Base-by-base conservation (phyloP, 2,329 filamentous ascomycete genomes). In the Aspergillus novoparasiticus region DNA sequence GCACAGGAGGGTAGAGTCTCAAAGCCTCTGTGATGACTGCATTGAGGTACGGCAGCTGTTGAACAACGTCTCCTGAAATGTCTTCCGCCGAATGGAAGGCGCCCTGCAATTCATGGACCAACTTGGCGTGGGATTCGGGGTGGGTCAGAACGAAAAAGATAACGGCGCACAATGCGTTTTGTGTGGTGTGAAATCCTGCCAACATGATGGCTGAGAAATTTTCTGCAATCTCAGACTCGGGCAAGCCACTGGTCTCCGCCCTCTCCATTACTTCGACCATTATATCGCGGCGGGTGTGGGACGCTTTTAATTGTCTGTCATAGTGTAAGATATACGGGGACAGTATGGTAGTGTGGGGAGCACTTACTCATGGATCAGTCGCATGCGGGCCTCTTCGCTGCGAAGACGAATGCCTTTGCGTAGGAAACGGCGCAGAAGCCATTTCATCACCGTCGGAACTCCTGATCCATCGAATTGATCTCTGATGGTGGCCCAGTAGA, bases 21-120 rank as follows among this genome's bases (percentile, higher is more conserved):
- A 77, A 61, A 1, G 72, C 63, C 62, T 78, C 76, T 1, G 72
- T 71, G 46, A 76, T 69, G 10, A 72, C 68, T 6, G 73, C 72
- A 30, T 73, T 73, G 10, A 76, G 64, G 58, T 75, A 76, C 0
- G 68, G 68, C 2, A 75, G 66, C 39, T 65, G 61, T 30, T 64
- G 60, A 2, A 66, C 64, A 1, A 66, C 62, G 3, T 70, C 66
- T 8, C 68, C 57, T 10, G 65, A 64, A 10, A 71, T 63, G 34
- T 71, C 69, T 3, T 70, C 68, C 0, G 64, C 57, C 3, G 68
- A 66, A 0, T 59, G 32, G 45, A 71, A 72, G 0, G 58, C 59
- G 6, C 56, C 23, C 39, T 68, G 67, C 28, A 72, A 55, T 56
- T 72, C 70, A 6, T 41, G 41, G 6, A 64, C 62, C 23, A 72